Evolutionary conservation across 768 basidiomycete species (phyloP), one percentile per base, ranked within the genome.

Genomic region (Phlebiopsis gigantea): DNA sequence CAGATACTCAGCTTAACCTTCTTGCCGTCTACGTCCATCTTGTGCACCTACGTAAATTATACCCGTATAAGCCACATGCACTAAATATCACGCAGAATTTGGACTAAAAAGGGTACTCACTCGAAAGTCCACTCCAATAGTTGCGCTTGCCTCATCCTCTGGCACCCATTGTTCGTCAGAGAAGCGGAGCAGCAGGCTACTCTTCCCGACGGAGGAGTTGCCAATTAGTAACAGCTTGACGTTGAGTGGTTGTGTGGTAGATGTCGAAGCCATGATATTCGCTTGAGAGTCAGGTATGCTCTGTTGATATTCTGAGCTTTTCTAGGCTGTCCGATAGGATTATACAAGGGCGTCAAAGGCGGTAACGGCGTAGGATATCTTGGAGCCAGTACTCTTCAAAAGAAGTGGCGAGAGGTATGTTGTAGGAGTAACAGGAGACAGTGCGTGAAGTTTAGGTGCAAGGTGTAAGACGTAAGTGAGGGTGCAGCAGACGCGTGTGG

Each of bases 131-230:
- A 92, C 90, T 8, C 90, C 85, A 64, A 90, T 91, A 24, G 89
- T 92, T 26, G 90, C 87, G 60, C 83, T 90, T 46, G 85, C 83
- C 71, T 94, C 93, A 66, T 95, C 93, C 68, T 92, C 89, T 6
- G 90, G 86, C 19, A 98, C 74, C 87, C 94, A 98, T 64, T 92
- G 90, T 72, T 96, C 90, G 68, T 98, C 95, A 2, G 94, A 94
- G 76, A 98, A 98, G n/a, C 96, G 82, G 8, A 98, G 75, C 3
- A 98, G 71, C 14, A 98, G 76, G 63, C 91, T 93, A 60, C 89
- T 92, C 77, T 94, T 91, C 63, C 96, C 96, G 15, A 98, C 96
- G 3, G 88, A 90, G 9, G 89, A 88, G 66, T 92, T 92, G 31
- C 90, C 90, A 49, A 93, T 93, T 29, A 93, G 77, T 8, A 93